Percentiles rank a stretch among this genome's conserved stretches.
Evolutionary conservation across 2,329 filamentous ascomycete species (phyloP).

Genomic region (Aspergillus felis): DNA sequence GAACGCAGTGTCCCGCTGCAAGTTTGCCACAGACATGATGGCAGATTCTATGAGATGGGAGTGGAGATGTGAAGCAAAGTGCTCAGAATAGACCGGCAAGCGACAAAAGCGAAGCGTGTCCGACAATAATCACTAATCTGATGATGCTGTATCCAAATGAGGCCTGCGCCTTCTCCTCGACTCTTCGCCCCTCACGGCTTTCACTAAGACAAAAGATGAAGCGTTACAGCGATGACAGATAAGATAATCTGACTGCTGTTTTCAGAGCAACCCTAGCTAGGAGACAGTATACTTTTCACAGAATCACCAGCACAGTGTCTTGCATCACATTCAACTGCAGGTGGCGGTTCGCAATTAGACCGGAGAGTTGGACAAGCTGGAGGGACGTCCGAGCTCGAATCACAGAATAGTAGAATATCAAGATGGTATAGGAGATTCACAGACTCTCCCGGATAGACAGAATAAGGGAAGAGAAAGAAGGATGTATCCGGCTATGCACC

Average conservation of each 20-base stretch:
- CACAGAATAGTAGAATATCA: not conserved
- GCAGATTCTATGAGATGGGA: not conserved
- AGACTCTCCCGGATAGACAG: slow-evolving; percentile 2
- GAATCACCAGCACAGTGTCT: not conserved
- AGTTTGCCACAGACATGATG: slow-evolving; percentile 42
- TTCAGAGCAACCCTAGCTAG: not conserved
- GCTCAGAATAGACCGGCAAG: not conserved
- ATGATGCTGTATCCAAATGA: not conserved
- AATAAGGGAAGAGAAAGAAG: slow-evolving; percentile 3
- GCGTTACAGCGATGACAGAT: not conserved
- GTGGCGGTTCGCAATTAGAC: slow-evolving; percentile 6
- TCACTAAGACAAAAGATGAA: not conserved
- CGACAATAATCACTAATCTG: not conserved
- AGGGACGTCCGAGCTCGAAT: not conserved
- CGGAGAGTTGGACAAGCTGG: not conserved
- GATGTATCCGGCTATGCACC: not conserved
- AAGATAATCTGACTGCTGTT: not conserved
- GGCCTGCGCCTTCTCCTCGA: not conserved
- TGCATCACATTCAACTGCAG: slow-evolving; percentile 5
- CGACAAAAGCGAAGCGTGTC: not conserved
- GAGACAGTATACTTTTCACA: not conserved
- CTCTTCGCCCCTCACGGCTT: not conserved
- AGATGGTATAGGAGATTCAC: not conserved
- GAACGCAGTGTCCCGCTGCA: slow-evolving; percentile 43
- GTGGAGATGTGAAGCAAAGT: slow-evolving; percentile 4